These are phyloP conservation scores for Emmonsiellopsis sp. DNA, from an alignment of 2,329 filamentous ascomycete species.

Conservation along the genomic window DNA sequence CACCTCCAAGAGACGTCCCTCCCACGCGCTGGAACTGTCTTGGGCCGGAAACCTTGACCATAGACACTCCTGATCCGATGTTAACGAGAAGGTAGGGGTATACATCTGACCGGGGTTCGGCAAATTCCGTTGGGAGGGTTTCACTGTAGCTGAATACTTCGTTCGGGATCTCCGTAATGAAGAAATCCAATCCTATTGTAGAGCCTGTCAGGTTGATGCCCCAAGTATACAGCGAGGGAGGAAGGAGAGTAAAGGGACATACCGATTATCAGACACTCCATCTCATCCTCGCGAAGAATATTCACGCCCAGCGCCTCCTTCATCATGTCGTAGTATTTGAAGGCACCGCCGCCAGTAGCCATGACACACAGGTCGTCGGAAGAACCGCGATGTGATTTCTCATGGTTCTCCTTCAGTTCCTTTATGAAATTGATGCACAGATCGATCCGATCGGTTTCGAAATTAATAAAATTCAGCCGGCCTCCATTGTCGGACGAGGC, in stretches of 20 bases:
- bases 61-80: slow-evolving; percentile 92
- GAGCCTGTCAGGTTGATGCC: slow-evolving; percentile 2
- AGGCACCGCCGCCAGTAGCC: slow-evolving; percentile 91
- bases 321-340: slow-evolving; percentile 92
- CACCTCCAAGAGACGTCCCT: slow-evolving; percentile 86
- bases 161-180: slow-evolving; percentile 93
- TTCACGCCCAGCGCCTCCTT: slow-evolving; percentile 74
- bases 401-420: slow-evolving; percentile 72
- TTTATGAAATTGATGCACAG: slow-evolving; percentile 88
- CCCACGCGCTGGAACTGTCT: slow-evolving; percentile 82
- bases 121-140: slow-evolving; percentile 80
- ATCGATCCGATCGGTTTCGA: slow-evolving; percentile 91
- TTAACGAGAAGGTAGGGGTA: slow-evolving; percentile 98
- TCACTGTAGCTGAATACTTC: slow-evolving; percentile 98
- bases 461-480: slow-evolving; percentile 86
- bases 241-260: slow-evolving; percentile 14
- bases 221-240: not conserved
- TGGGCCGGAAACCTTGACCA: slow-evolving; percentile 92
- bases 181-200: slow-evolving; percentile 76
- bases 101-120: slow-evolving; percentile 65
- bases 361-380: slow-evolving; percentile 74
- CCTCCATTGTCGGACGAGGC: slow-evolving; percentile 72
- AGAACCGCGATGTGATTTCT: slow-evolving; percentile 58
- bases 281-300: slow-evolving; percentile 88
- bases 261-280: slow-evolving; percentile 97